These are phyloP conservation scores for Scheffersomyces insectosa DNA, from an alignment of 1,139 yeast species.

Conservation along the genomic window DNA sequence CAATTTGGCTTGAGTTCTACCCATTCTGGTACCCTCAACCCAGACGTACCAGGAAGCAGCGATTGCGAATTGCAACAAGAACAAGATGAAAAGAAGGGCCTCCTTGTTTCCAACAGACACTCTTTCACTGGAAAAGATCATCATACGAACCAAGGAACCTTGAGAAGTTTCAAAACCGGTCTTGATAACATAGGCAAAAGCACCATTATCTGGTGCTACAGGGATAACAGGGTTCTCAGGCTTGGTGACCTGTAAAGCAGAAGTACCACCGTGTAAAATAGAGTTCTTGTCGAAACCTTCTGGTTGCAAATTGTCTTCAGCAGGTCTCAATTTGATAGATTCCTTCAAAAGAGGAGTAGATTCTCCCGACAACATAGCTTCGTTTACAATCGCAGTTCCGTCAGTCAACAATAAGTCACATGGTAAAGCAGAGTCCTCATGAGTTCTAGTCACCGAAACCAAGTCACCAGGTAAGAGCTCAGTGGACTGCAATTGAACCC, in stretches of 20 bases:
- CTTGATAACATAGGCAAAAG: slow-evolving; percentile 83
- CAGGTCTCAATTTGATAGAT: slow-evolving; percentile 81
- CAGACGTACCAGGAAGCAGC: slow-evolving; percentile 98
- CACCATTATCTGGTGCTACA: slow-evolving; percentile 86
- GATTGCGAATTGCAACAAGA: slow-evolving; percentile 86
- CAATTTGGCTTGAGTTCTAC: slow-evolving; percentile 90
- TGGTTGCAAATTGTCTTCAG: slow-evolving; percentile 62
- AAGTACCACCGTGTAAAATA: slow-evolving; percentile 93
- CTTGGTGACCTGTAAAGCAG: slow-evolving; percentile 85
- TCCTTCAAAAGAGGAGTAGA: slow-evolving; percentile 95
- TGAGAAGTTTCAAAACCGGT: slow-evolving; percentile 98
- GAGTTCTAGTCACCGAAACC: slow-evolving; percentile 83
- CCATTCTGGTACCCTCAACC: slow-evolving; percentile 96
- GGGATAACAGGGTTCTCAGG: slow-evolving; percentile 56
- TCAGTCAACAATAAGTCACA: slow-evolving; percentile 86
- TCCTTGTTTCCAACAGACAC: slow-evolving; percentile 96
- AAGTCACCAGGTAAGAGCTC: slow-evolving; percentile 90
- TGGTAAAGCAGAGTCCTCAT: slow-evolving; percentile 92
- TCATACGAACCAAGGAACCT: slow-evolving; percentile 95
- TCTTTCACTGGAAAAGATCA: slow-evolving; percentile 96
- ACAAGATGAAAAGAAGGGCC: slow-evolving; percentile 87
- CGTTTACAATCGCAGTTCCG: slow-evolving; percentile 92
- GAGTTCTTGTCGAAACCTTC: slow-evolving; percentile 91
- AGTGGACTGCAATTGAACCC: slow-evolving; percentile 72
- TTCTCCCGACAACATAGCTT: slow-evolving; percentile 98